Base-by-base conservation (phyloP, 805 yeast genomes). In the Limtongia smithiae region DNA sequence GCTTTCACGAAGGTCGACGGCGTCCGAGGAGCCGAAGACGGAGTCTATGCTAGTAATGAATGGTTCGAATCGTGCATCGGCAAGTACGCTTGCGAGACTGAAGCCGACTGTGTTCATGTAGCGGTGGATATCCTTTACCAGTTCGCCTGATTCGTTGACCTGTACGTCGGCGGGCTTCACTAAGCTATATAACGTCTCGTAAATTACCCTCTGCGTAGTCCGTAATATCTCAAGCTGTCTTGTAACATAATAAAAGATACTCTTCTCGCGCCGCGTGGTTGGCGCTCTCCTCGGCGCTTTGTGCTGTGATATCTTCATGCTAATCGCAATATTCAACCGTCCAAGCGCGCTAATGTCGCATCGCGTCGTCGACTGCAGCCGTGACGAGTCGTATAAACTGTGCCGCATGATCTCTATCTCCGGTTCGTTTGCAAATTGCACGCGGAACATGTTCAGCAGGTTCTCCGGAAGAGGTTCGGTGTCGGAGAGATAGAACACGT, bases 11-110 rank as follows among this genome's bases (percentile, higher is more conserved):
- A 55, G 36, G 4, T 37, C 48, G 6, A 41, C 17, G 3, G 50
- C 32, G 21, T 51, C 55, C 3, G 25, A 27, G 12, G 48, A 30
- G 20, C 56, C 59, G 27, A 50, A 55, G 4, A 28, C 46, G 8
- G 30, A n/a, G 5, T 33, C 45, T 14, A 55, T 37, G 3, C 32
- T 35, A 2, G 28, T 17, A 9, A 31, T 27, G 15, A 52, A 52
- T 4, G 27, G 25, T 8, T 15, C 7, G 42, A 37, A 42, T n/a
- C 35, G 37, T 14, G 42, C 17, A 20, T 46, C 46, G 12, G 22
- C 14, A 14, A 41, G 24, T 1, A 37, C 31, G 9, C 31, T 31
- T 4, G 17, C 24, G 7, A 49, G 42, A 28, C 44, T 44, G 8
- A 49, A 8, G 18, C 49, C 49, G 15, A 18, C 20, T n/a, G 17